Percentiles rank a stretch among this genome's conserved stretches.
Evolutionary conservation across 1,284 basidiomycete species (phyloP).

Genomic region (Rugosomyces carneus): DNA sequence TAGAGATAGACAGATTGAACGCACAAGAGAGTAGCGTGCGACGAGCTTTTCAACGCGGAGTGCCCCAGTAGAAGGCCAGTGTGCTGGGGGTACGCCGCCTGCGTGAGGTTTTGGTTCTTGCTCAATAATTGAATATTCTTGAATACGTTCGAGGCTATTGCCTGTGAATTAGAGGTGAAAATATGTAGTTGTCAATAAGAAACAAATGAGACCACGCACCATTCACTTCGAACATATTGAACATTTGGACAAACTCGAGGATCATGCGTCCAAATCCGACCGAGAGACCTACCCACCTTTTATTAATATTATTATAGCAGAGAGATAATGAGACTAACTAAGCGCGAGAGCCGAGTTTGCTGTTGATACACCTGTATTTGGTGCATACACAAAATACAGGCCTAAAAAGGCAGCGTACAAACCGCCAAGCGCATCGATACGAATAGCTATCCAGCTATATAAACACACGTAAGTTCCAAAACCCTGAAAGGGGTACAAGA

Average conservation of each 20-base stretch:
- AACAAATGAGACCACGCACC: conserved; percentile 25
- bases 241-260: conserved; percentile 41
- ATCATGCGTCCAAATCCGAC: conserved; percentile 50
- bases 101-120: conserved; percentile 53
- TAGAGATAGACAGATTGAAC: neutral
- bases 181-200: neutral
- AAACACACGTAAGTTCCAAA: neutral
- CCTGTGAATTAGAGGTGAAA: too few species aligned
- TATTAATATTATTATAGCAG: neutral
- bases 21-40: conserved; percentile 43
- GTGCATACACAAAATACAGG: conserved; percentile 43
- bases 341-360: conserved; percentile 29
- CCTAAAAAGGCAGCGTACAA: conserved; percentile 48
- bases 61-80: conserved; percentile 71
- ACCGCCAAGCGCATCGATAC: conserved; percentile 38
- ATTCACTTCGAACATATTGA: conserved; percentile 56
- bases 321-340: conserved; percentile 25
- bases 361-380: conserved; percentile 44
- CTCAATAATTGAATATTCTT: conserved; percentile 65
- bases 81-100: conserved; percentile 57
- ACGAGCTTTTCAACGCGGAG: conserved; percentile 54
- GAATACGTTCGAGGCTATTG: conserved; percentile 66
- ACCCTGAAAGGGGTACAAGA: neutral
- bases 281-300: conserved; percentile 13
- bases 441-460: conserved; percentile 32